phyloP scores from a whole-genome alignment of 495 filamentous ascomycete species.

The Penicillium antarcticum region DNA sequence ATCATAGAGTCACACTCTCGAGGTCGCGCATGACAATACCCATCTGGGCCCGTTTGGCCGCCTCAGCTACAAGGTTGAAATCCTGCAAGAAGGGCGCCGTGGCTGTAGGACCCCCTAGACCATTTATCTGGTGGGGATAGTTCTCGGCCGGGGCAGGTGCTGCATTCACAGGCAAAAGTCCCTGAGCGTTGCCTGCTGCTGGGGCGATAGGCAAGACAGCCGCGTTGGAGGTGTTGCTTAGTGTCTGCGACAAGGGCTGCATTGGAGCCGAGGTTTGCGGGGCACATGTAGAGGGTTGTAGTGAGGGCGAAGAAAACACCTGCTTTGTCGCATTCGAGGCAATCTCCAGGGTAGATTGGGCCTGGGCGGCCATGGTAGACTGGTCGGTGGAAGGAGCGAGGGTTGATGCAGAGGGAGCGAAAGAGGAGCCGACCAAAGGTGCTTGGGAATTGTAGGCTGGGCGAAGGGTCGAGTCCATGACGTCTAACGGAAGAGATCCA shows the following conservation, averaged over 20 bases:
- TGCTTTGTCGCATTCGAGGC: constrained; percentile 10
- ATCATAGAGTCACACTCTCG: constrained; percentile 47
- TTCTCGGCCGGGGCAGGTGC: constrained; percentile 12
- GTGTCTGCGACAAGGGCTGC: constrained; percentile 14
- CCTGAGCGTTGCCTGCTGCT: constrained; percentile 5
- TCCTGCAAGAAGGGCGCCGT: constrained; percentile 68
- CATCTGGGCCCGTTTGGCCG: constrained; percentile 89
- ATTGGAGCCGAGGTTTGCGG: constrained; percentile 12
- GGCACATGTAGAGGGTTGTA: constrained; percentile 9
- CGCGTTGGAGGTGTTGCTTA: constrained; percentile 8
- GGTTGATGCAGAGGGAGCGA: constrained; percentile 12
- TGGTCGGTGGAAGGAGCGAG: constrained; percentile 9
- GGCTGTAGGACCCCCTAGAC: constrained; percentile 45
- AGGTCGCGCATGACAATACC: constrained; percentile 82
- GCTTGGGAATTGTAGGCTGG: constrained; percentile 13
- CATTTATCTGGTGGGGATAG: constrained; percentile 31
- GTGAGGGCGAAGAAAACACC: constrained; percentile 11
- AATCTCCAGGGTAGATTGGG: constrained; percentile 9
- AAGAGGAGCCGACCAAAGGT: constrained; percentile 11
- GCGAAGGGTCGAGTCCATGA: constrained; percentile 21
- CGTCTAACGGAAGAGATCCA: neutral
- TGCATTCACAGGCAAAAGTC: constrained; percentile 10
- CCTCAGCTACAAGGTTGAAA: constrained; percentile 88
- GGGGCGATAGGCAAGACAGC: constrained; percentile 6
- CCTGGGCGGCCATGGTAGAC: constrained; percentile 4